Percentiles rank a stretch among this genome's conserved stretches.
Evolutionary conservation across 352 stramenopile genomes (phyloP).

Genomic region (Phytopythium delawarense): DNA sequence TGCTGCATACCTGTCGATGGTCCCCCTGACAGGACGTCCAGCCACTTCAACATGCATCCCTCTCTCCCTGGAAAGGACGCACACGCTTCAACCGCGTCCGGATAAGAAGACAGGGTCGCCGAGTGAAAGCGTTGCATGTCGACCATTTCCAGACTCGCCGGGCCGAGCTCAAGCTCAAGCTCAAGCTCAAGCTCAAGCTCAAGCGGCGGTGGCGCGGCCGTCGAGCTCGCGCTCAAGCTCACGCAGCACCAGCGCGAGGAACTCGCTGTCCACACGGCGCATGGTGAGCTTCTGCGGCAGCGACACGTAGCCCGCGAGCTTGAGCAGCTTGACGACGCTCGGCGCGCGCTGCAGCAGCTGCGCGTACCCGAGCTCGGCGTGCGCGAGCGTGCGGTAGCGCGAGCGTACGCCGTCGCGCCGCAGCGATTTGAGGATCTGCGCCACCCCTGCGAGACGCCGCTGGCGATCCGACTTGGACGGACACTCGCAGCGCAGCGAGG

Average conservation of each 20-base stretch:
- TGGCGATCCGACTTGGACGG: conserved; percentile 55
- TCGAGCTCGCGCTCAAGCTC: conserved; percentile 41
- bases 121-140: background rate
- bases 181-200: conserved; percentile 33
- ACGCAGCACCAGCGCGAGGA: conserved; percentile 53
- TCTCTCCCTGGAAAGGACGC: background rate
- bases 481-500: conserved; percentile 59
- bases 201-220: background rate
- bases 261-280: conserved; percentile 62
- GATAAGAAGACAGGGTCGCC: background rate
- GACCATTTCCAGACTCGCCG: background rate
- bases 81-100: background rate
- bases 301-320: conserved; percentile 70
- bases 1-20: background rate
- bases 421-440: conserved; percentile 64
- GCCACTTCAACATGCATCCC: background rate
- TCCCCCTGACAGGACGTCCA: too few species aligned
- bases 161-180: background rate
- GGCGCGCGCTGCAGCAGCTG: conserved; percentile 62
- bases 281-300: conserved; percentile 72
- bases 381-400: conserved; percentile 59
- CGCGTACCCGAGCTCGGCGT: conserved; percentile 71
- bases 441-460: conserved; percentile 64
- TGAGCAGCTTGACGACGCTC: conserved; percentile 75
- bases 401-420: conserved; percentile 58